Conservation (phyloP, 2,329 filamentous ascomycete genomes). For the Ophiostoma himal-ulmi region DNA sequence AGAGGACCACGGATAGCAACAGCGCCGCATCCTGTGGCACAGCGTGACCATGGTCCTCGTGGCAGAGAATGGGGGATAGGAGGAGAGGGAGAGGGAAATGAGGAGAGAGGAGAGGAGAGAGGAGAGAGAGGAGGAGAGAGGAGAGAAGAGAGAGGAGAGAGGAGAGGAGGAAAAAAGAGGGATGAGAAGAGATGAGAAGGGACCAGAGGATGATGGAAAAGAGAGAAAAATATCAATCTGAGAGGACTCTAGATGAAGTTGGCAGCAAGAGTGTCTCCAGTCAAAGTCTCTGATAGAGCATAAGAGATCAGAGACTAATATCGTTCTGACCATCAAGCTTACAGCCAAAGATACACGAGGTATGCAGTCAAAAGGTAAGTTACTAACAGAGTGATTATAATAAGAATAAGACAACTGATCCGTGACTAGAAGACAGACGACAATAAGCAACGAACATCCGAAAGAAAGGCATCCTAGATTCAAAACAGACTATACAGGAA, state of each 20-base stretch:
- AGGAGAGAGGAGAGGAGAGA: neutral
- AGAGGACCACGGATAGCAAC: neutral
- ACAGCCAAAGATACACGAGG: too few species aligned
- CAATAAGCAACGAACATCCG: neutral
- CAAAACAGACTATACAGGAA: too few species aligned
- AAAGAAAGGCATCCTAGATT: neutral
- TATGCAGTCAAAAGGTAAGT: too few species aligned
- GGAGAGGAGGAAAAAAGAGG: neutral
- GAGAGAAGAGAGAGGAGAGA: neutral
- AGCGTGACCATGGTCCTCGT: neutral
- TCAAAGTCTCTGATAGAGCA: too few species aligned
- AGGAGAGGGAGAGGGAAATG: neutral
- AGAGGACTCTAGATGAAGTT: neutral
- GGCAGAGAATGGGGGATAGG: neutral
- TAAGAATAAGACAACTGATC: too few species aligned
- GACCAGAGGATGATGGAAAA: neutral
- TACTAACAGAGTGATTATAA: too few species aligned
- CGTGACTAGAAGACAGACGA: too few species aligned
- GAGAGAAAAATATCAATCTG: neutral
- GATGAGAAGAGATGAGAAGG: neutral
- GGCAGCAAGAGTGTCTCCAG: too few species aligned
- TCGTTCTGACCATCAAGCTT: too few species aligned
- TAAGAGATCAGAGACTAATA: too few species aligned
- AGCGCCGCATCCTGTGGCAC: neutral
- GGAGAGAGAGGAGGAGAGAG: neutral